Percentiles rank a stretch among this genome's conserved stretches.
phyloP scores from a whole-genome alignment of 73 alveolate species.

The Strombidium stylifer region DNA sequence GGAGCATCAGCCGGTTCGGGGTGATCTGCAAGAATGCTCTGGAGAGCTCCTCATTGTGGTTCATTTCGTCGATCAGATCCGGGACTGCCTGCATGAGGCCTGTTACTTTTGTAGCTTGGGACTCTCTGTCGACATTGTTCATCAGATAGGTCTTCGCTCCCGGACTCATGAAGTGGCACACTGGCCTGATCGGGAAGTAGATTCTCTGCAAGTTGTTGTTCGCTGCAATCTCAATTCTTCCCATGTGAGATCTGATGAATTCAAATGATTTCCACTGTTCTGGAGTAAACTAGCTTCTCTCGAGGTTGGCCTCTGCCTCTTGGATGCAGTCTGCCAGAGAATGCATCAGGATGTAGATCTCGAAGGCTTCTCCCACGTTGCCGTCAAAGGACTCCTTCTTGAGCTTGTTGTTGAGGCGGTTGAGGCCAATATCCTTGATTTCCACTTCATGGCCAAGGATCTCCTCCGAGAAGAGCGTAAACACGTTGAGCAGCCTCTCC shows the following conservation, averaged over 20 bases:
- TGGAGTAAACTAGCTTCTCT: constrained; percentile 7
- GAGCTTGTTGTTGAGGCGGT: background rate
- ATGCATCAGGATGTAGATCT: constrained; percentile 33
- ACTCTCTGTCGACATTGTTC: constrained; percentile 41
- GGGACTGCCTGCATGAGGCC: constrained; percentile 36
- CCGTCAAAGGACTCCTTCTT: constrained; percentile 42
- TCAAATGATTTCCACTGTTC: constrained; percentile 51
- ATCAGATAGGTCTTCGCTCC: constrained; percentile 14
- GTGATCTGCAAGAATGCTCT: constrained; percentile 29
- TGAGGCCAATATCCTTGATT: constrained; percentile 2
- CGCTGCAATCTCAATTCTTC: constrained; percentile 36
- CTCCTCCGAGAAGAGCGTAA: constrained; percentile 12
- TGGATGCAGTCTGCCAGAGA: constrained; percentile 11
- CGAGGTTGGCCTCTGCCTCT: constrained; percentile 29
- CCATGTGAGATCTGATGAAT: constrained; percentile 41
- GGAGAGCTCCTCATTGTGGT: constrained; percentile 26
- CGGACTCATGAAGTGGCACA: constrained; percentile 30
- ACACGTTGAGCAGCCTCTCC: constrained; percentile 40
- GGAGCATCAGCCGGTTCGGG: constrained; percentile 34
- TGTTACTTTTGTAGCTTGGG: constrained; percentile 24
- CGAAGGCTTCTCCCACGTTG: constrained; percentile 33
- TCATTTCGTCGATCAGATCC: constrained; percentile 60
- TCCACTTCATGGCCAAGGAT: background rate
- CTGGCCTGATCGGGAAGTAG: constrained; percentile 48
- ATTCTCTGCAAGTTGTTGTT: constrained; percentile 24